These are phyloP conservation scores for Giardia muris DNA, from an alignment of 208 protist species.

Conservation along the genomic window DNA sequence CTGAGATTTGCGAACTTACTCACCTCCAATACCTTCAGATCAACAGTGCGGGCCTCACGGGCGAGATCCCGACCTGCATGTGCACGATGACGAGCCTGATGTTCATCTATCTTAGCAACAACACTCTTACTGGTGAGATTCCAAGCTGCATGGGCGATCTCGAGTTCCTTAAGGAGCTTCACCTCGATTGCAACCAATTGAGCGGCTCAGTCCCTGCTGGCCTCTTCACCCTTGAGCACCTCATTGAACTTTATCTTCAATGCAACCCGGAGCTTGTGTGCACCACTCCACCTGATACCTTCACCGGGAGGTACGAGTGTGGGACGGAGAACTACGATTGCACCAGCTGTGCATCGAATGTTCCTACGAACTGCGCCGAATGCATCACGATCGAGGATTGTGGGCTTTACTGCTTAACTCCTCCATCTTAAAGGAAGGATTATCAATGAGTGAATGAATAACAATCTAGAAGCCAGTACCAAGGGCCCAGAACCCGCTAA, in stretches of 20 bases:
- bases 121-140: neutral
- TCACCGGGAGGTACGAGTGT: neutral
- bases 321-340: neutral
- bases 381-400: neutral
- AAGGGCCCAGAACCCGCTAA: neutral
- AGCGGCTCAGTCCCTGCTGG: neutral
- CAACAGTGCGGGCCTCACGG: neutral
- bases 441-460: neutral
- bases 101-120: slow-evolving; percentile 27
- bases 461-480: neutral
- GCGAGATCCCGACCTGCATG: slow-evolving; percentile 19
- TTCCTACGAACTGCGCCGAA: neutral
- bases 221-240: neutral
- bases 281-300: neutral
- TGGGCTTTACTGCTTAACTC: neutral
- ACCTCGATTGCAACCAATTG: slow-evolving; percentile 18
- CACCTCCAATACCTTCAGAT: slow-evolving; percentile 28
- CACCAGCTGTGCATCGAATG: neutral
- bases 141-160: slow-evolving; percentile 14
- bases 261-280: slow-evolving; percentile 28
- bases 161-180: neutral
- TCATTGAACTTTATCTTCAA: neutral
- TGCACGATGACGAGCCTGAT: neutral
- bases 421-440: neutral
- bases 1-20: neutral